Evolutionary conservation across 805 yeast species (phyloP).

Genomic region (Kluyveromyces lactis): DNA sequence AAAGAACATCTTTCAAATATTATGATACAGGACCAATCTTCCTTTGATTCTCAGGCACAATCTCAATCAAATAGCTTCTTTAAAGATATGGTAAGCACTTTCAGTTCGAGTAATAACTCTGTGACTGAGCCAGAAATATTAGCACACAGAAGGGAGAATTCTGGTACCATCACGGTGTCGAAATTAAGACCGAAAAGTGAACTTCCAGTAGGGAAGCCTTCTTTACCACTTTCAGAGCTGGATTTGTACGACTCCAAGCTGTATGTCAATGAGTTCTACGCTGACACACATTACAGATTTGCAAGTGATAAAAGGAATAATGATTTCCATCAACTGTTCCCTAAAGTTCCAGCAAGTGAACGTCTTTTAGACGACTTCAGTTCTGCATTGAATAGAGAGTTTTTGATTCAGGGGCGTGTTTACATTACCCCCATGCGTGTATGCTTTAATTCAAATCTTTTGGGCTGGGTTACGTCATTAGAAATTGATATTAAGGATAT

Average conservation of each 20-base stretch:
- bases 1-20: conserved; percentile 3
- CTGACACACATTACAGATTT: conserved; percentile 51
- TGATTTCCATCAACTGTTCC: conserved; percentile 73
- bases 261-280: conserved; percentile 50
- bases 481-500: conserved; percentile 67
- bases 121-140: conserved; percentile 4
- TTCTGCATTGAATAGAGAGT: conserved; percentile 84
- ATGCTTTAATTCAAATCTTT: conserved; percentile 71
- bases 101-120: conserved; percentile 11
- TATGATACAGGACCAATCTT: background rate
- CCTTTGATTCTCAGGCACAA: conserved; percentile 1
- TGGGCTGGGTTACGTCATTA: conserved; percentile 86
- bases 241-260: conserved; percentile 28
- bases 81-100: conserved; percentile 16
- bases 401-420: conserved; percentile 77
- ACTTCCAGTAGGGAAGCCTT: background rate
- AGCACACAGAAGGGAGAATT: conserved; percentile 1
- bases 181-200: conserved; percentile 2
- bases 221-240: background rate
- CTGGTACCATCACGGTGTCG: conserved; percentile 2
- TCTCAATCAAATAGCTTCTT: conserved; percentile 13
- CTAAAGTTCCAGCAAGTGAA: conserved; percentile 59
- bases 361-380: conserved; percentile 76
- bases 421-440: conserved; percentile 71
- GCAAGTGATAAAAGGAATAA: conserved; percentile 57